phyloP scores from a whole-genome alignment of 345 rosid genomes.

The Citrus reticulata region DNA sequence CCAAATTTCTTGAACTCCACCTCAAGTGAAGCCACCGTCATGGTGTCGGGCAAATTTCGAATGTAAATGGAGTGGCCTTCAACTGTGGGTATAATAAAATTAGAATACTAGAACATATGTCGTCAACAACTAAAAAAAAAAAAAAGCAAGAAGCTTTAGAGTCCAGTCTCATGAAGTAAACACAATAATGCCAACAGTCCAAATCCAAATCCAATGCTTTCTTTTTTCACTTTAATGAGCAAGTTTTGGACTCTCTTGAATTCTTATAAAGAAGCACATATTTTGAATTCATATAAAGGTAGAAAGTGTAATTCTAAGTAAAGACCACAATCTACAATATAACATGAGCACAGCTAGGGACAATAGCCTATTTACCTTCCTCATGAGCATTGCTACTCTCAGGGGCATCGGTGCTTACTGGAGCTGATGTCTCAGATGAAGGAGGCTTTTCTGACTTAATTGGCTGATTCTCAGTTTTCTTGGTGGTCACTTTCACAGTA shows the following conservation, averaged over 20 bases:
- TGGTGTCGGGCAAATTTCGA: constrained; percentile 46
- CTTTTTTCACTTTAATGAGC: background rate
- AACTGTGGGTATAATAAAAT: constrained; percentile 25
- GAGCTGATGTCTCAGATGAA: constrained; percentile 25
- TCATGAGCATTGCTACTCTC: constrained; percentile 45
- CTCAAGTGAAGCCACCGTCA: constrained; percentile 52
- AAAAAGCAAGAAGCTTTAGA: background rate
- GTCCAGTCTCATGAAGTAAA: background rate
- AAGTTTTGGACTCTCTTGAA: background rate
- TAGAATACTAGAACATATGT: background rate
- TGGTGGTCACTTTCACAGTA: constrained; percentile 27
- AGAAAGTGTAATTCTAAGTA: background rate
- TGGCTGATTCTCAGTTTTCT: constrained; percentile 29
- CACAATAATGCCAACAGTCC: background rate
- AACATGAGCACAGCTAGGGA: background rate
- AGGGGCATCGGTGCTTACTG: constrained; percentile 24
- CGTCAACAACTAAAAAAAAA: background rate
- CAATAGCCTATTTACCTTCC: constrained; percentile 41
- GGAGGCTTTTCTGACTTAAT: constrained; percentile 29
- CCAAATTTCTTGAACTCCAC: constrained; percentile 65
- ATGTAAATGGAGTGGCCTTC: constrained; percentile 71
- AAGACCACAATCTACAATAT: background rate
- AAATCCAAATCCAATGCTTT: background rate
- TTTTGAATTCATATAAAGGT: background rate
- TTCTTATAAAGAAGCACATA: background rate